Evolutionary conservation across 805 yeast genomes (phyloP).

Genomic region (Candida pini): DNA sequence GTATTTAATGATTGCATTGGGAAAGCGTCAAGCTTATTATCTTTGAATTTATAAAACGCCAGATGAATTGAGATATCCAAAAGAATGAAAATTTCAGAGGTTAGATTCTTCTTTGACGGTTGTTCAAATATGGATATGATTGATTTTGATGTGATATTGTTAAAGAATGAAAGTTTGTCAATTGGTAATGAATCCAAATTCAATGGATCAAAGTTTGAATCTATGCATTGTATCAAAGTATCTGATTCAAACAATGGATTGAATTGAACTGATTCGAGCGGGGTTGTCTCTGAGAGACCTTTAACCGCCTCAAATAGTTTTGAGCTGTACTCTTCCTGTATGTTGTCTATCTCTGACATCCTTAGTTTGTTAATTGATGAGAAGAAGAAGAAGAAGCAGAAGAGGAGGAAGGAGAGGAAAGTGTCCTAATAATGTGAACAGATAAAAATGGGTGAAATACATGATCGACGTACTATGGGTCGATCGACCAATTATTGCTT

Average conservation of each 20-base stretch:
- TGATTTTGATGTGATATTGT: slow-evolving; percentile 9
- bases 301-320: no score
- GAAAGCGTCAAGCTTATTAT: slow-evolving; percentile 7
- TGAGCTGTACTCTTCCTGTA: neutral
- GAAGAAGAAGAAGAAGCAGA: no score
- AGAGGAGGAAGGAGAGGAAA: neutral
- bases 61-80: slow-evolving; percentile 20
- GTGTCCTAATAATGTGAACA: neutral
- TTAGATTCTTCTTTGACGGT: no score
- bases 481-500: no score
- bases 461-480: no score
- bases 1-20: slow-evolving; percentile 25
- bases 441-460: neutral
- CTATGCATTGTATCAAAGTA: neutral
- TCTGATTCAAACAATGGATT: slow-evolving; percentile 3
- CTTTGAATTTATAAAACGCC: slow-evolving; percentile 7
- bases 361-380: no score
- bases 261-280: no score
- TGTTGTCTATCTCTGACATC: neutral
- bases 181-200: slow-evolving; percentile 7
- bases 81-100: slow-evolving; percentile 9
- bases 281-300: no score
- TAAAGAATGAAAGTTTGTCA: slow-evolving; percentile 11
- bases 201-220: slow-evolving; percentile 3
- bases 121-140: no score